Evolutionary conservation across 164 flowering plant species (phyloP).

Genomic region (Kalanchoe fedtschenkoi): DNA sequence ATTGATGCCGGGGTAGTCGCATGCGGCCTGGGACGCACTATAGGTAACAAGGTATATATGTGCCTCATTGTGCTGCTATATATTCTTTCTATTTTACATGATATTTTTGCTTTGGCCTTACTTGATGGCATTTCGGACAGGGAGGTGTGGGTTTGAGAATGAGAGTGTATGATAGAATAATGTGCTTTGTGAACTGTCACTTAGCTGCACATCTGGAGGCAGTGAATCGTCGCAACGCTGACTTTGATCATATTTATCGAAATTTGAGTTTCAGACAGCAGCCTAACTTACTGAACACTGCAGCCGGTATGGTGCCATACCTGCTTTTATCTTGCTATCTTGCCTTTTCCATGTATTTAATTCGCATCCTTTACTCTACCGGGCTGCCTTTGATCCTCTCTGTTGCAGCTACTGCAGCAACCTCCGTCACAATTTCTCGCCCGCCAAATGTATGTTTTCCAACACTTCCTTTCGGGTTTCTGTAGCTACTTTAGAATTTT

Average conservation of each 20-base stretch:
- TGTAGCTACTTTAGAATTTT: no score
- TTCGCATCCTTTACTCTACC: conserved; percentile 55
- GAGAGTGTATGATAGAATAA: conserved; percentile 76
- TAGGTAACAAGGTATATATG: conserved; percentile 81
- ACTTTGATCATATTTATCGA: conserved; percentile 80
- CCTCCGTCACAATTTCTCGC: conserved; percentile 43
- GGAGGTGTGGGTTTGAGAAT: conserved; percentile 97
- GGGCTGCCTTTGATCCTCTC: conserved; percentile 45
- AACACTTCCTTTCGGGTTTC: no score
- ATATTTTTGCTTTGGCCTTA: no score
- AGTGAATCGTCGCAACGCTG: conserved; percentile 89
- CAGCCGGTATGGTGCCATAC: conserved; percentile 59
- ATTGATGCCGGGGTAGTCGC: conserved; percentile 94
- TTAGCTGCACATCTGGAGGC: conserved; percentile 99
- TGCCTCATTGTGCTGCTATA: conserved; percentile 20
- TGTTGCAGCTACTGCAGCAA: conserved; percentile 68
- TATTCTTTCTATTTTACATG: conserved; percentile 17
- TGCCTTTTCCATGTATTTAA: conserved; percentile 39
- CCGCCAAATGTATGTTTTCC: conserved; percentile 54
- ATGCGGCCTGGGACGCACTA: conserved; percentile 96
- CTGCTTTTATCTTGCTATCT: conserved; percentile 42
- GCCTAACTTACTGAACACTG: conserved; percentile 38
- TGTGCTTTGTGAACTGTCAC: conserved; percentile 95
- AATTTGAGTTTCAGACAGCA: conserved; percentile 68
- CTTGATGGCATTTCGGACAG: no score